phyloP scores from a whole-genome alignment of 257 asterid species.

The Solanum etuberosum region DNA sequence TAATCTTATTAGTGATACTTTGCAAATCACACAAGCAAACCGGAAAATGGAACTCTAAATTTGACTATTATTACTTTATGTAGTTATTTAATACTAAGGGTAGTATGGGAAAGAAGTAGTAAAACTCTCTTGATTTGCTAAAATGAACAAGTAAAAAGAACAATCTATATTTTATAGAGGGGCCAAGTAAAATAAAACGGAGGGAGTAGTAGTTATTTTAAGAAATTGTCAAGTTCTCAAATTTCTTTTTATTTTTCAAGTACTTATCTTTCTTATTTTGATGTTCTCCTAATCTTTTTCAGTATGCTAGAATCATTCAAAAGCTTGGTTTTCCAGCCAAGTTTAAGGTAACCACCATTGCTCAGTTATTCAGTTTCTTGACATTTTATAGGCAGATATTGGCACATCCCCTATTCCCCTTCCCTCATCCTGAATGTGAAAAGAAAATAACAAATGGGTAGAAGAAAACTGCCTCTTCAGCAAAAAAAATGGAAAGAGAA shows the following conservation, averaged over 20 bases:
- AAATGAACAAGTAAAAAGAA: neutral
- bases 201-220: neutral
- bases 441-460: neutral
- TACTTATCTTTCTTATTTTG: neutral
- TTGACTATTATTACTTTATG: neutral
- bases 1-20: neutral
- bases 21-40: neutral
- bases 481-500: neutral
- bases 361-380: neutral
- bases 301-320: slow-evolving; percentile 69
- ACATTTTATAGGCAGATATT: neutral
- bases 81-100: neutral
- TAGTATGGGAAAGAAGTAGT: neutral
- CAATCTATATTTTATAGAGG: neutral
- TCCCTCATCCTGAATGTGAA: neutral
- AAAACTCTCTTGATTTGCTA: neutral
- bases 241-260: neutral
- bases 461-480: neutral
- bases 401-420: neutral
- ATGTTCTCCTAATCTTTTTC: slow-evolving; percentile 1
- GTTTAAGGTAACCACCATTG: slow-evolving; percentile 45
- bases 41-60: neutral
- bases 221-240: neutral
- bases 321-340: slow-evolving; percentile 76
- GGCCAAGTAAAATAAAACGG: neutral